Percentiles rank a stretch among this genome's conserved stretches.
Conservation (phyloP, 305 asterid species). For the Fraxinus dipetala region DNA sequence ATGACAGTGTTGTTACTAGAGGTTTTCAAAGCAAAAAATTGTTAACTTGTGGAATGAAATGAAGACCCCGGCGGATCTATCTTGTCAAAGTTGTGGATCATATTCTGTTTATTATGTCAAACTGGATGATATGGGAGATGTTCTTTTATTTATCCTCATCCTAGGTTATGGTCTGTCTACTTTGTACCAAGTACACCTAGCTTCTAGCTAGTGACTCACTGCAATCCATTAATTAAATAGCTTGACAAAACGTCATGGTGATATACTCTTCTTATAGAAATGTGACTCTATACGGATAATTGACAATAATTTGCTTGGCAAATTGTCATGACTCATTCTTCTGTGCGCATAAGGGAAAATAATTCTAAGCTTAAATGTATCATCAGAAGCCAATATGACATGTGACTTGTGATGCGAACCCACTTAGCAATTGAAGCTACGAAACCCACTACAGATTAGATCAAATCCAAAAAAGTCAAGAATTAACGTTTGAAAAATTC, state of each 20-base stretch:
- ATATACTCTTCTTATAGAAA: not conserved
- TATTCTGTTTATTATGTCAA: not conserved
- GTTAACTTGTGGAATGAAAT: not conserved
- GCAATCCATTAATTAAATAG: not conserved
- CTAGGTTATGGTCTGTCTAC: not conserved
- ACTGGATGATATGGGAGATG: constrained; percentile 4
- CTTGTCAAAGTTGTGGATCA: not conserved
- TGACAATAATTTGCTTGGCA: not conserved
- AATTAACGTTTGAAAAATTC: no score
- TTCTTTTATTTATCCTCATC: not conserved
- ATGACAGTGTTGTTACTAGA: not conserved
- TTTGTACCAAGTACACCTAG: not conserved
- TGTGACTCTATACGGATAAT: not conserved
- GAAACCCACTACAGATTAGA: no score
- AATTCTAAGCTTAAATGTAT: not conserved
- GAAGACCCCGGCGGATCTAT: not conserved
- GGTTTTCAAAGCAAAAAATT: not conserved
- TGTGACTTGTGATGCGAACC: not conserved
- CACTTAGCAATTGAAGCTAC: no score
- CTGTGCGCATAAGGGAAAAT: not conserved
- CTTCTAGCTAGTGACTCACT: not conserved
- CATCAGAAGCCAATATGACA: not conserved
- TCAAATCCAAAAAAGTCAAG: no score
- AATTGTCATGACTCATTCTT: not conserved
- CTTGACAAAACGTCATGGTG: not conserved